A percentile compares a stretch with the other conserved stretches of the same genome.
Evolutionary conservation across 2,329 filamentous ascomycete species (phyloP).

Genomic region (Trichoderma aggressivum): DNA sequence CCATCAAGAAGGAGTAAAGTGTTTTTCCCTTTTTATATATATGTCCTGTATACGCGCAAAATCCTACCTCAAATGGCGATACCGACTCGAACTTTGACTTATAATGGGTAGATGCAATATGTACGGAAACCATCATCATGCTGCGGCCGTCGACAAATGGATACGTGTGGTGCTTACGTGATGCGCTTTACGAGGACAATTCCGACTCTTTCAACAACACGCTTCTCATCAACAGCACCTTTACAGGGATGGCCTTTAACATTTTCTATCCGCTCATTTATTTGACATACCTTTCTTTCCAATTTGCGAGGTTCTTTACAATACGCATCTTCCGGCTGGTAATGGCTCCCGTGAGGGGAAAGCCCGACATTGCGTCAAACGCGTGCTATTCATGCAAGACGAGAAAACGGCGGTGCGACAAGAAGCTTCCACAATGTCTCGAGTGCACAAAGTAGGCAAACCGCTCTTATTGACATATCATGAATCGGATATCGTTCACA

Average conservation of each 20-base stretch:
- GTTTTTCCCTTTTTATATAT: background rate
- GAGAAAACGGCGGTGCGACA: slow-evolving; percentile 4
- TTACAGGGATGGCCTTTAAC: background rate
- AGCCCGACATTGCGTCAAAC: background rate
- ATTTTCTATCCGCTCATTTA: background rate
- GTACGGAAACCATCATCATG: background rate
- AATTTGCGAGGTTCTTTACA: background rate
- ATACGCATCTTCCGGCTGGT: background rate
- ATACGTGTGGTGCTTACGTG: slow-evolving; percentile 4
- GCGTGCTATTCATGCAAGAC: background rate
- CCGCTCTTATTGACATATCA: background rate
- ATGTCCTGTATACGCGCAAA: background rate
- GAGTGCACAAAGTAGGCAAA: background rate
- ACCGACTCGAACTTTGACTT: background rate
- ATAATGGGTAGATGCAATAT: background rate
- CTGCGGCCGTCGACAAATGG: background rate
- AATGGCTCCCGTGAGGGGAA: background rate
- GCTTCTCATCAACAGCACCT: background rate
- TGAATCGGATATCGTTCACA: background rate
- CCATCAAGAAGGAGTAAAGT: background rate
- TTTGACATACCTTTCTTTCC: background rate
- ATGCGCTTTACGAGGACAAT: background rate
- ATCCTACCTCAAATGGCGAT: background rate
- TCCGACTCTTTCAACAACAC: background rate
- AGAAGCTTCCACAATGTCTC: background rate